These are phyloP conservation scores for Gossypium davidsonii DNA, from an alignment of 441 rosid genomes.

Conservation along the genomic window DNA sequence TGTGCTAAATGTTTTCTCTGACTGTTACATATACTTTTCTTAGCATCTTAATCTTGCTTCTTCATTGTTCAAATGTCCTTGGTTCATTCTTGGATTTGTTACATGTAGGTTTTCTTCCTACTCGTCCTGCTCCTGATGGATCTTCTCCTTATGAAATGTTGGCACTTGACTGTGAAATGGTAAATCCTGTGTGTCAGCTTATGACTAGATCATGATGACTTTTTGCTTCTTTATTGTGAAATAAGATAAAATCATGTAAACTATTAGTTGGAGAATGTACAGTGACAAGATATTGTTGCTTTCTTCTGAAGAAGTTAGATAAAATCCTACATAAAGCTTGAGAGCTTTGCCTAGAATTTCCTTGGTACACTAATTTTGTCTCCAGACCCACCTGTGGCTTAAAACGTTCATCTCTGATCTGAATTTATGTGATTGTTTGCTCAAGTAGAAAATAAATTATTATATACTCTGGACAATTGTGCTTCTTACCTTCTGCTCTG, in stretches of 20 bases:
- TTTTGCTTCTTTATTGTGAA: neutral
- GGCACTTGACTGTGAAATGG: slow-evolving; percentile 99
- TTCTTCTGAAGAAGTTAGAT: neutral
- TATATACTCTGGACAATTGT: neutral
- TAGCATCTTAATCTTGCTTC: slow-evolving; percentile 1
- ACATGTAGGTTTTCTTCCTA: slow-evolving; percentile 53
- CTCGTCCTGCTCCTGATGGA: slow-evolving; percentile 64
- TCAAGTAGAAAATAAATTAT: neutral
- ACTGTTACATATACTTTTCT: neutral
- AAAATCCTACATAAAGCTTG: neutral
- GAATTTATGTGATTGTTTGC: neutral
- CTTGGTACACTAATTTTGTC: neutral
- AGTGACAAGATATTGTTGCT: neutral
- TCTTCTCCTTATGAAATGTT: slow-evolving; percentile 46
- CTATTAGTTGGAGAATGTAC: neutral
- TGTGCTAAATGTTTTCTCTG: slow-evolving; percentile 18
- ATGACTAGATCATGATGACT: neutral
- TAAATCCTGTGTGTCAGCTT: slow-evolving; percentile 24
- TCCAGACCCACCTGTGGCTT: neutral
- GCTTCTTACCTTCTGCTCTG: neutral
- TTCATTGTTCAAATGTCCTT: slow-evolving; percentile 3
- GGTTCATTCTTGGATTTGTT: slow-evolving; percentile 16
- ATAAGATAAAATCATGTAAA: neutral
- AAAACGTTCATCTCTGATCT: neutral
- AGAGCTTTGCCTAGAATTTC: neutral